phyloP scores from a whole-genome alignment of 169 alveolate species.

The Cystoisospora suis region DNA sequence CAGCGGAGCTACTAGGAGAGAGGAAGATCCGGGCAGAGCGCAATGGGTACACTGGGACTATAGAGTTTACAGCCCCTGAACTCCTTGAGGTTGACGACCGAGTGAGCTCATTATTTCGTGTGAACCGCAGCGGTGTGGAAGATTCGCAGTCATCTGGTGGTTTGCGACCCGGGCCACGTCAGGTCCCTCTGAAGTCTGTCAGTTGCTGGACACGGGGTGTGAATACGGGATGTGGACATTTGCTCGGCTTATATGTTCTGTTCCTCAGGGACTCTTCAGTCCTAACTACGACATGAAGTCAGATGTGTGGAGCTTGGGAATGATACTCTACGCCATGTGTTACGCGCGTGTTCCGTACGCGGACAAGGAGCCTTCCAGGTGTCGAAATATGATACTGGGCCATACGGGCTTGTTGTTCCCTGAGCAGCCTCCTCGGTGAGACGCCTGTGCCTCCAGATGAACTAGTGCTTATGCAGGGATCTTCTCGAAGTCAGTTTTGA shows the following conservation, averaged over 20 bases:
- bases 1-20: slow-evolving; percentile 73
- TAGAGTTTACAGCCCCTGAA: slow-evolving; percentile 87
- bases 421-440: slow-evolving; percentile 35
- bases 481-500: neutral
- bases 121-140: too few relatives aligned
- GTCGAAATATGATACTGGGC: slow-evolving; percentile 51
- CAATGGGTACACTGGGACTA: slow-evolving; percentile 82
- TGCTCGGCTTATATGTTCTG: too few relatives aligned
- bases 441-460: too few relatives aligned
- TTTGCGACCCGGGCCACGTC: too few relatives aligned
- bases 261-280: slow-evolving; percentile 35
- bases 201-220: too few relatives aligned
- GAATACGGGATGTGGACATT: too few relatives aligned
- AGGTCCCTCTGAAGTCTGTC: too few relatives aligned
- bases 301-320: slow-evolving; percentile 86
- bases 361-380: slow-evolving; percentile 66
- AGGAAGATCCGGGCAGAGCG: slow-evolving; percentile 12
- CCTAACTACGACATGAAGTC: slow-evolving; percentile 69
- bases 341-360: slow-evolving; percentile 72
- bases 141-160: too few relatives aligned
- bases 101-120: slow-evolving; percentile 32
- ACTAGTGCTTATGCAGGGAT: neutral
- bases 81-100: slow-evolving; percentile 63
- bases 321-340: slow-evolving; percentile 75
- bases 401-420: slow-evolving; percentile 21